Evolutionary conservation across 495 filamentous ascomycete genomes (phyloP), one percentile per base, ranked within the genome.

Genomic region (Hypoxylon lienhwacheense): DNA sequence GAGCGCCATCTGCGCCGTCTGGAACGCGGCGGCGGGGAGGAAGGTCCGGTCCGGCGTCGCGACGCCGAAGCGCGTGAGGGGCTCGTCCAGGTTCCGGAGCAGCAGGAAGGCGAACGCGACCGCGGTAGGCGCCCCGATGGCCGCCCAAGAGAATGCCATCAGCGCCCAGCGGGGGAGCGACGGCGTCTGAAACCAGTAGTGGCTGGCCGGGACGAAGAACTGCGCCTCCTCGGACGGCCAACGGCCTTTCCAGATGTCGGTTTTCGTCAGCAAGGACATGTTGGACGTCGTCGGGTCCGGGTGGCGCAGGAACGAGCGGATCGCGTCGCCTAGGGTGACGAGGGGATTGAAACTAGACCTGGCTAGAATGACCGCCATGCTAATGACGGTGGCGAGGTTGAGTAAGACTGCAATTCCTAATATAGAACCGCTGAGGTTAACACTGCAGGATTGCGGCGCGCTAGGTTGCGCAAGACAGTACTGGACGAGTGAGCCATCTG

Each of bases 281-380:
- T 62, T 63, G 11, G 50, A 62, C 1, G 74, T 68, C 22, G 56
- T 52, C 12, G 50, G 45, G 17, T 68, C 65, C 0, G 75, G 72
- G 4, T 70, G 53, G 10, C 51, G 59, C 35, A 77, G 70, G 48
- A 76, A 77, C n/a, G 73, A 76, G 39, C 61, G 50, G 49, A 77
- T 70, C 22, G 75, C 66, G 36, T 77, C 75, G 51, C 75, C 73
- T 15, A 77, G 64, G 2, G 73, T 76, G 5, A 61, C 69, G 16
- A 77, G 68, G 6, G 73, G 75, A 12, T 63, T 55, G 58, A 71
- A 70, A 19, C 61, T 48, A 14, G 61, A 63, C 21, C 55, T 64
- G 17, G 54, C 42, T 7, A 78, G 57, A 21, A 70, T 59, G 7
- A 62, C 10, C 31, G 65, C 65, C 53, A 69, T 63, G 44, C 48